phyloP scores from a whole-genome alignment of 2,329 filamentous ascomycete species.

The Aspergillus niger region DNA sequence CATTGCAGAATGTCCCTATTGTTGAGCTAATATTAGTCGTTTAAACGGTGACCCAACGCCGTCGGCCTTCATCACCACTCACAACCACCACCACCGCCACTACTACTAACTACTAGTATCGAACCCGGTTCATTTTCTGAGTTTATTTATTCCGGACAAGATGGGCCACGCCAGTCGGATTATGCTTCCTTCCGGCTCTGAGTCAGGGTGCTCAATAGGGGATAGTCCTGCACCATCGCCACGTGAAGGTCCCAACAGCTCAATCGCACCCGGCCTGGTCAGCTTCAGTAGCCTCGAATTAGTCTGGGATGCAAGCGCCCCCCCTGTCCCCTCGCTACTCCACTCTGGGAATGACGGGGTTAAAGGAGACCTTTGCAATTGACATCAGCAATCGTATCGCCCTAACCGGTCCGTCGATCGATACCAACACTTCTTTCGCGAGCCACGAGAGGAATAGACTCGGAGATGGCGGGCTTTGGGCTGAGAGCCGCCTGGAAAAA shows the following conservation, averaged over 20 bases:
- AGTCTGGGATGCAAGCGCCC: background rate
- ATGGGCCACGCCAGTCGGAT: background rate
- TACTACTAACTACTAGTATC: background rate
- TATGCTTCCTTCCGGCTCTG: constrained; percentile 2
- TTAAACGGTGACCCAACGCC: background rate
- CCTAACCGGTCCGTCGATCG: constrained; percentile 5
- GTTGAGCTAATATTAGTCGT: background rate
- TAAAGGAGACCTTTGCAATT: background rate
- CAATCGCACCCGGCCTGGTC: constrained; percentile 6
- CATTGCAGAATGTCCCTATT: background rate
- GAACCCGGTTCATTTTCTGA: background rate
- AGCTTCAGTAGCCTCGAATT: background rate
- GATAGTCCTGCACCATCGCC: constrained; percentile 15
- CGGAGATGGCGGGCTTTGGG: constrained; percentile 2
- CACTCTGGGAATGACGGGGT: background rate
- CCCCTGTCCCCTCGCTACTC: background rate
- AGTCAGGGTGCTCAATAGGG: constrained; percentile 14
- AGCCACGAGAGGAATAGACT: constrained; percentile 5
- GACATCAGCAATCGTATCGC: background rate
- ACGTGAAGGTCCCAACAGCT: constrained; percentile 9
- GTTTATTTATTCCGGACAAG: constrained; percentile 3
- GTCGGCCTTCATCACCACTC: background rate
- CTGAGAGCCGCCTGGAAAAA: constrained; percentile 3
- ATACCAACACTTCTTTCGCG: constrained; percentile 6
- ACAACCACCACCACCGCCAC: background rate